Evolutionary conservation across 129 eudicot species (phyloP).

Genomic region (Pulicaria dysenterica): DNA sequence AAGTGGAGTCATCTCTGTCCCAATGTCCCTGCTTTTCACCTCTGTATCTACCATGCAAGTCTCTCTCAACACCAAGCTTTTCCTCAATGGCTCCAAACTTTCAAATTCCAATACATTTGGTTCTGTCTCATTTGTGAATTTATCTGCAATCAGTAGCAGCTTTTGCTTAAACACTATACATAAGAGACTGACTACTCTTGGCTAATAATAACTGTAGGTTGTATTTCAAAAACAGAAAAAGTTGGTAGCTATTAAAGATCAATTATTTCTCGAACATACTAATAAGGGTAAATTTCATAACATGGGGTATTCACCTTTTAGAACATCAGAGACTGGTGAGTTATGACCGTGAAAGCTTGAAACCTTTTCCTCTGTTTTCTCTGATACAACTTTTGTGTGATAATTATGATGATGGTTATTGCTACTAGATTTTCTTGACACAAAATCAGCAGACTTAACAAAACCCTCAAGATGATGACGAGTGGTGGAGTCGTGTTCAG

Average conservation of each 20-base stretch:
- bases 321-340: constrained; percentile 35
- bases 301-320: constrained; percentile 50
- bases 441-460: constrained; percentile 24
- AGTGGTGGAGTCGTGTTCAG: constrained; percentile 43
- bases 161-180: too few relatives aligned
- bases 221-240: too few relatives aligned
- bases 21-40: constrained; percentile 68
- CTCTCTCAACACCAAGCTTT: constrained; percentile 58
- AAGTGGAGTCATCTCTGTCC: constrained; percentile 91
- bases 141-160: constrained; percentile 52
- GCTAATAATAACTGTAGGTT: too few relatives aligned
- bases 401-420: background rate
- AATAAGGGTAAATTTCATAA: background rate
- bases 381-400: background rate
- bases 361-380: constrained; percentile 37
- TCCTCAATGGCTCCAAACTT: constrained; percentile 64
- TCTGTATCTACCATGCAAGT: constrained; percentile 8
- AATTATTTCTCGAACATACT: background rate
- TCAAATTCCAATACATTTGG: constrained; percentile 35
- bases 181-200: too few relatives aligned
- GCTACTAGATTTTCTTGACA: constrained; percentile 24
- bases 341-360: constrained; percentile 30
- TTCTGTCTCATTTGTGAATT: constrained; percentile 61
- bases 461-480: constrained; percentile 33
- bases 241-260: too few relatives aligned